Conservation (phyloP, 108 stramenopile species). For the Nitzschia palea region DNA sequence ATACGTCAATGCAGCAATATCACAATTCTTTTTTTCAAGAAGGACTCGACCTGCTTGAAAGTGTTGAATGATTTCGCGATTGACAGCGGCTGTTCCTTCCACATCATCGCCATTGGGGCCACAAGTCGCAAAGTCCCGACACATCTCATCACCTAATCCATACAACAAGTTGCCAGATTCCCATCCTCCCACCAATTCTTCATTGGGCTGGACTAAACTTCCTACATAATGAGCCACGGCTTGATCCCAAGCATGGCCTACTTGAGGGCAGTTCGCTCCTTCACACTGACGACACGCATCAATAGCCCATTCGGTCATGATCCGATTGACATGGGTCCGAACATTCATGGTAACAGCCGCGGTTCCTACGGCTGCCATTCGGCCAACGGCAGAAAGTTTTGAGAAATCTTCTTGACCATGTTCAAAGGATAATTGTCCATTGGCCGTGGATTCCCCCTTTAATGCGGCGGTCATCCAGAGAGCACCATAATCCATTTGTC, state of each 20-base stretch:
- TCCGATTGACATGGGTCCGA: conserved; percentile 59
- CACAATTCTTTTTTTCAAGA: conserved; percentile 42
- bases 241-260: conserved; percentile 39
- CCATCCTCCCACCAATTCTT: conserved; percentile 37
- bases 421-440: conserved; percentile 20
- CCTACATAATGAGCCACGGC: conserved; percentile 35
- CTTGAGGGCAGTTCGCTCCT: conserved; percentile 27
- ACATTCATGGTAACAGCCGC: conserved; percentile 47
- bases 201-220: conserved; percentile 40
- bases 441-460: background rate
- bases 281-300: conserved; percentile 50
- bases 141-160: conserved; percentile 61
- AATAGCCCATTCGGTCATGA: conserved; percentile 42
- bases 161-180: conserved; percentile 26
- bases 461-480: conserved; percentile 45
- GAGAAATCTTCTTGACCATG: conserved; percentile 46
- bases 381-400: conserved; percentile 13
- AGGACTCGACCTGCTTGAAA: conserved; percentile 26
- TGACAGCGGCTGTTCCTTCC: conserved; percentile 36
- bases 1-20: conserved; percentile 29
- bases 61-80: conserved; percentile 38
- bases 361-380: conserved; percentile 36
- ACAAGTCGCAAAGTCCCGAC: conserved; percentile 51
- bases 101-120: conserved; percentile 26
- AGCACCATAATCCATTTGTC: conserved; percentile 49